A percentile compares a stretch with the other conserved stretches of the same genome.
phyloP scores from a whole-genome alignment of 1,139 yeast species.

The Yamadazyma atmosphaerica region DNA sequence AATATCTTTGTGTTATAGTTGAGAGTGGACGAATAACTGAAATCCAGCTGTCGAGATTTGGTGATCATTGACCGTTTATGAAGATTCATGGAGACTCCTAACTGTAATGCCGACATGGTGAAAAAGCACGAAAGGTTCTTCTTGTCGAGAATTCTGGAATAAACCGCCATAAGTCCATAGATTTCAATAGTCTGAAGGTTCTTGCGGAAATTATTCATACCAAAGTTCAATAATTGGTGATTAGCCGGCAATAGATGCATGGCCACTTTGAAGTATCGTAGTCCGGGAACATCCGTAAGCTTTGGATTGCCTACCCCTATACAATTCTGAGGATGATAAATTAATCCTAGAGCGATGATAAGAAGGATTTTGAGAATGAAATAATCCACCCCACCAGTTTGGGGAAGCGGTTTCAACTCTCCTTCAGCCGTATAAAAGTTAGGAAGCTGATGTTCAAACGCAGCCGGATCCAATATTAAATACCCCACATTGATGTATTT shows the following conservation, averaged over 20 bases:
- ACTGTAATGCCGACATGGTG: conserved; percentile 25
- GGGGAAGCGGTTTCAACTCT: conserved; percentile 4
- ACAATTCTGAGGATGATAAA: conserved; percentile 18
- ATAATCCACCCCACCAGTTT: conserved; percentile 12
- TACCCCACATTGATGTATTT: conserved; percentile 27
- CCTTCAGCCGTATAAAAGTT: conserved; percentile 18
- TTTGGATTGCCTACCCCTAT: conserved; percentile 7
- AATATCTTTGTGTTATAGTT: conserved; percentile 17
- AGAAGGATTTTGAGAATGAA: conserved; percentile 24
- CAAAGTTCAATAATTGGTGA: conserved; percentile 16
- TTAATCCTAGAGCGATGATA: conserved; percentile 24
- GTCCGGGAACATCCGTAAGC: conserved; percentile 20
- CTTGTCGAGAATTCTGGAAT: conserved; percentile 27
- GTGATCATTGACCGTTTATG: conserved; percentile 19
- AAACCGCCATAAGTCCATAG: conserved; percentile 26
- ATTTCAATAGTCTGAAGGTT: conserved; percentile 26
- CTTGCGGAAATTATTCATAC: conserved; percentile 13
- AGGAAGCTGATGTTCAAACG: conserved; percentile 16
- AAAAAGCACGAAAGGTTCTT: conserved; percentile 27
- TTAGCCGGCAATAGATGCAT: conserved; percentile 23
- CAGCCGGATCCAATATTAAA: conserved; percentile 22
- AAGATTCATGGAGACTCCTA: conserved; percentile 27
- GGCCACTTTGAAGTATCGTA: conserved; percentile 22
- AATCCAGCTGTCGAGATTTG: conserved; percentile 5
- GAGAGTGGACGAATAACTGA: conserved; percentile 3